Evolutionary conservation across 1,284 basidiomycete genomes (phyloP), one percentile per base, ranked within the genome.

Genomic region (Termitomyces sp.): DNA sequence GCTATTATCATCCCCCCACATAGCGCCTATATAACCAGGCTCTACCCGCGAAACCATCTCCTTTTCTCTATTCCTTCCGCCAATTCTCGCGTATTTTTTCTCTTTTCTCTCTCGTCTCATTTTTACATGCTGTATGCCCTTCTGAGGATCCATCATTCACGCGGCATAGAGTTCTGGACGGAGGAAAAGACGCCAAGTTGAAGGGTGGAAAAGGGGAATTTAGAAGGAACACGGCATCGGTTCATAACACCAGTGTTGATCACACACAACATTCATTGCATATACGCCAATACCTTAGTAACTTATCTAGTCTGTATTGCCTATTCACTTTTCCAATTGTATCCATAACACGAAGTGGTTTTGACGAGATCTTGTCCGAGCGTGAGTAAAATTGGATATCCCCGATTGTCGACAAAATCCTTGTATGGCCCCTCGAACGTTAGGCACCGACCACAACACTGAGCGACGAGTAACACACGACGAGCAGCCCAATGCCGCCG

Each of bases 331-430:
- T n/a, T 41, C 21, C 48, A 2, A 28, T 53, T 24, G 50, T 59
- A 55, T 48, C 43, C 35, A 40, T 43, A 51, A 48, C 42, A 30
- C 30, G n/a, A 10, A 26, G 24, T 46, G 24, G 16, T 35, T 44
- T 37, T 46, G 41, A 18, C 31, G 26, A 46, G 24, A 46, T 55
- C 40, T 43, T 53, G 50, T 40, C 41, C 21, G 54, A 58, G 55
- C 57, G 59, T 60, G 57, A 60, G 59, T 58, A 60, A 60, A 58
- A 51, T 51, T 46, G 54, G 49, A 56, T 58, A 56, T 54, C 57
- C 58, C 58, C 54, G 57, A 46, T 58, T 51, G 57, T 54, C 50
- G 31, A 49, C 41, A 52, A 50, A 56, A 53, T 49, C 37, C 30
- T 45, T 21, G 47, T 43, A 48, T 44, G 53, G 42, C 46, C 49